phyloP scores from a whole-genome alignment of 106 monocot species.

The Cymbidium sinense region DNA sequence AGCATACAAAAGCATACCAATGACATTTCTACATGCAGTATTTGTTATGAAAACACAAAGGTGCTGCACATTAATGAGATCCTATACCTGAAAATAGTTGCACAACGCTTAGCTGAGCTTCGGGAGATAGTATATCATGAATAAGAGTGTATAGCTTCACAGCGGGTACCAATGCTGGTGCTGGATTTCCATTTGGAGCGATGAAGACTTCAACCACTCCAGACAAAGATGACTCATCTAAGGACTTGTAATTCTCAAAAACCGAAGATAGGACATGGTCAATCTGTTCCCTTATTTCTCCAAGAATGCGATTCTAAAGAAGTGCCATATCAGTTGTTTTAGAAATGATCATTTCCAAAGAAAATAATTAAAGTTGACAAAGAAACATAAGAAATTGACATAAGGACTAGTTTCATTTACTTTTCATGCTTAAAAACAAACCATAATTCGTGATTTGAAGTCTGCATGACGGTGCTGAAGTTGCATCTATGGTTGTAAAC shows the following conservation, averaged over 20 bases:
- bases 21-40: too few relatives aligned
- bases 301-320: constrained; percentile 77
- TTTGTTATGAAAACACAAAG: not conserved
- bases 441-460: not conserved
- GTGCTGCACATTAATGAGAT: not conserved
- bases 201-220: constrained; percentile 58
- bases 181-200: constrained; percentile 53
- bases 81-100: constrained; percentile 63
- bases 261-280: constrained; percentile 52
- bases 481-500: not conserved
- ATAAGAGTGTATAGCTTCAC: constrained; percentile 77
- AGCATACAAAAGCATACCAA: not conserved
- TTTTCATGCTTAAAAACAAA: not conserved
- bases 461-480: not conserved
- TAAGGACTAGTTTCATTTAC: not conserved
- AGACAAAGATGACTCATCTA: constrained; percentile 61
- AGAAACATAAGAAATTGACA: not conserved
- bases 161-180: constrained; percentile 53
- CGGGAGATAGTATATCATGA: constrained; percentile 77
- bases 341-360: not conserved
- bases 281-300: constrained; percentile 66
- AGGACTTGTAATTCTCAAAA: constrained; percentile 87
- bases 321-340: not conserved
- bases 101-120: constrained; percentile 69
- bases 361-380: not conserved